Evolutionary conservation across 2,329 filamentous ascomycete genomes (phyloP).

Genomic region (Botrytis elliptica): DNA sequence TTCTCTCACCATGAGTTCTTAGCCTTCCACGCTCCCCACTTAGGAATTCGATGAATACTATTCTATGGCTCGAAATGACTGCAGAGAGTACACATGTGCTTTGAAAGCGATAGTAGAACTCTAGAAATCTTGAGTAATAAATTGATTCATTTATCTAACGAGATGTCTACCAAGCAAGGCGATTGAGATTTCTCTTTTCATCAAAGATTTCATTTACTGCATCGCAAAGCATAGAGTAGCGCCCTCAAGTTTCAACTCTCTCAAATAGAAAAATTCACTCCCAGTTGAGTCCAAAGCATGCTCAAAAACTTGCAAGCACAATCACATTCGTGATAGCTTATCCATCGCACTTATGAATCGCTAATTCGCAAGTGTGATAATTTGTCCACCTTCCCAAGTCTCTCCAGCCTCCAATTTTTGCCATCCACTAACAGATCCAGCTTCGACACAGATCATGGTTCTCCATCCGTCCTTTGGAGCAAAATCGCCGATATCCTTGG

Average conservation of each 20-base stretch:
- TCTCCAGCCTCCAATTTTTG: conserved; percentile 79
- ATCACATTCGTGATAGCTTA: conserved; percentile 13
- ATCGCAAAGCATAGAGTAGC: background rate
- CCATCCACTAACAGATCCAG: conserved; percentile 79
- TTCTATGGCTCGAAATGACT: background rate
- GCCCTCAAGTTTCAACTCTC: background rate
- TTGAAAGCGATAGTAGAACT: too few relatives aligned
- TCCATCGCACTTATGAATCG: background rate
- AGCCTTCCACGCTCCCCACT: background rate
- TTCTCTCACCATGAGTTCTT: background rate
- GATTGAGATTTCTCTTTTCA: background rate
- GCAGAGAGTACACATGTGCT: background rate
- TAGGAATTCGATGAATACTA: background rate
- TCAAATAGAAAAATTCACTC: background rate
- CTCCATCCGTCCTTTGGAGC: conserved; percentile 85
- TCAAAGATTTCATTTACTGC: background rate
- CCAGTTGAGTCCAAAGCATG: background rate
- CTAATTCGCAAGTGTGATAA: conserved; percentile 22
- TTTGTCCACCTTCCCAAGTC: conserved; percentile 56
- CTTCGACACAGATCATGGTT: conserved; percentile 93
- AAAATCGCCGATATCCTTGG: conserved; percentile 82
- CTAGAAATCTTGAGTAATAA: background rate
- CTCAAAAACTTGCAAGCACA: background rate
- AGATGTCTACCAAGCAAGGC: background rate
- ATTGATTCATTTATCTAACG: background rate